phyloP scores from a whole-genome alignment of 75 land plant species.

The Selaginella moellendorffii region DNA sequence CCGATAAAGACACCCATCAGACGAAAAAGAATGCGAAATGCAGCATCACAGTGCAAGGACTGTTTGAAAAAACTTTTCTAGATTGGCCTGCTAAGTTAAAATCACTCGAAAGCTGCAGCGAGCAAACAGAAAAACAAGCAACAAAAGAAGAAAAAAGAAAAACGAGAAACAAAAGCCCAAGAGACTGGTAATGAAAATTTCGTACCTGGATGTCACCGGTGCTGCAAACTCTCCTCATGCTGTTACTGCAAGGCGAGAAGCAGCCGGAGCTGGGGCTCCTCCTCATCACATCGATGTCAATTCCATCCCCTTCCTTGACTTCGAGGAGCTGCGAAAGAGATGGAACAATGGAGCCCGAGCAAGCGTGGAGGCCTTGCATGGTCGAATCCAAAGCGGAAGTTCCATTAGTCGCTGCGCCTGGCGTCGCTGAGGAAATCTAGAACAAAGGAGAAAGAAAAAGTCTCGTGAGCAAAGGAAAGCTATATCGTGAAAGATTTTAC shows the following conservation, averaged over 20 bases:
- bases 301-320: not conserved
- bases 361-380: not conserved
- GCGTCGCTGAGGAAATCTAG: no score
- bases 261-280: no score
- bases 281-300: no score
- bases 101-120: no score
- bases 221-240: constrained; percentile 16
- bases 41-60: no score
- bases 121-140: no score
- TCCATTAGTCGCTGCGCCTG: no score
- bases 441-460: no score
- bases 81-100: no score
- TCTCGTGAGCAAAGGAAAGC: no score
- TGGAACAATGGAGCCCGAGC: not conserved
- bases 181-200: not conserved
- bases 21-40: not conserved
- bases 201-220: constrained; percentile 18
- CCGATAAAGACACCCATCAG: not conserved
- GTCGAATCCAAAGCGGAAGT: not conserved
- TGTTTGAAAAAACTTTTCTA: no score
- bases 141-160: not conserved
- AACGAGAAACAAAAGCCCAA: not conserved
- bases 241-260: not conserved
- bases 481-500: no score
- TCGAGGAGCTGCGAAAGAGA: not conserved